Base-by-base conservation (phyloP, 169 alveolate species). In the Eimeria brunetti region DNA sequence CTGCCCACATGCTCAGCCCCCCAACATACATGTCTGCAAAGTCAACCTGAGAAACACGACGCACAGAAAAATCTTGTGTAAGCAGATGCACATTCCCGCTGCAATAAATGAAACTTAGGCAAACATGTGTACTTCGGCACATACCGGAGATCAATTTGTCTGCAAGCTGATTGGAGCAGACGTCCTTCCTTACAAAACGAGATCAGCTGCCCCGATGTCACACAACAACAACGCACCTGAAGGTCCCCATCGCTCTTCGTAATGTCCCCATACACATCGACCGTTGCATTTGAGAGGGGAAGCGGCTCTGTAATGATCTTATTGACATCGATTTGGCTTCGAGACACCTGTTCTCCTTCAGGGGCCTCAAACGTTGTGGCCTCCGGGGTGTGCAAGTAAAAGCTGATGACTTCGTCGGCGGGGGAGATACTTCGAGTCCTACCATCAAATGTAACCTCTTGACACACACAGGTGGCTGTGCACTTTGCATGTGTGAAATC, bases 21-120 rank as follows among this genome's bases (percentile, higher is more conserved):
- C 95, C 95, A 33, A 90, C 83, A 58, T 56, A 90, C 69, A n/a
- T 24, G 83, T 90, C 95, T 27, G 95, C 95, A 41, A 90, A 90
- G 83, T 90, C 95, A 14, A 90, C 95, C 95, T 90, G 89, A 36
- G 83, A 33, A 38, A 73, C 83, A 3, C 3, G 38, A 16, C 18
- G 53, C 51, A 73, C 30, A 7, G 33, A 73, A 73, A 7, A 6
- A 1, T 18, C 30, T 1, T 4, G 7, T 8, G 6, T 71, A 30
- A 38, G 18, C 81, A n/a, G 12, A 36, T 33, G 83, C 83, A 38
- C 16, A 30, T 36, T n/a, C 53, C 56, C 7, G 53, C 38, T 73
- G 46, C 53, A 73, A 38, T 33, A 2, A 18, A 4, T 33, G 20
- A 7, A 5, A 7, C 41, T 18, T 7, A 38, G 22, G 16, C 12